These are phyloP conservation scores for Apiospora marii DNA, from an alignment of 2,329 filamentous ascomycete genomes.

Conservation along the genomic window DNA sequence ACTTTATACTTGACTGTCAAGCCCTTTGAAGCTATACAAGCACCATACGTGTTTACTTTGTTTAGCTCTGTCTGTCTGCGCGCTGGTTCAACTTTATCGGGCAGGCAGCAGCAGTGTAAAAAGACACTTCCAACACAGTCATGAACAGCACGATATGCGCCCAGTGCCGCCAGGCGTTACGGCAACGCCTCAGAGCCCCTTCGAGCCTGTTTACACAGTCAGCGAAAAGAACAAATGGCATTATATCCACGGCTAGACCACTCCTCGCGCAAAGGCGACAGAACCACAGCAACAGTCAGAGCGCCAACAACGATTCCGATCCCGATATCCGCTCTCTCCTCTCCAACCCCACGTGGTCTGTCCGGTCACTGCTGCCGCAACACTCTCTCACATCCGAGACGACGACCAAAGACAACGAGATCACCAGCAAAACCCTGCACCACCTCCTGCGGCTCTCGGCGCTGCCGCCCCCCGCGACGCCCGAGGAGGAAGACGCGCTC, in stretches of 20 bases:
- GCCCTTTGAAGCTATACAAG: background rate
- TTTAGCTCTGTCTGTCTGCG: background rate
- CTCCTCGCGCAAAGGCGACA: constrained; percentile 18
- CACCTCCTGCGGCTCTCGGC: constrained; percentile 91
- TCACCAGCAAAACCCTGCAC: constrained; percentile 74
- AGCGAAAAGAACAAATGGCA: background rate
- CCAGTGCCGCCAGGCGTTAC: constrained; percentile 36
- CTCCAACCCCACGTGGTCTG: constrained; percentile 82
- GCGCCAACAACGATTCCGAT: background rate
- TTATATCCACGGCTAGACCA: background rate
- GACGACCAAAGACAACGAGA: constrained; percentile 44
- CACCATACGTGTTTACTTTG: background rate
- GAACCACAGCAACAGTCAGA: constrained; percentile 19
- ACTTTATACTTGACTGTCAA: background rate
- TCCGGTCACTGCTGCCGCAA: constrained; percentile 73
- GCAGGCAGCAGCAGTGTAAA: background rate
- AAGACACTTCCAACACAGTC: background rate
- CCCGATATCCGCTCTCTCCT: constrained; percentile 57
- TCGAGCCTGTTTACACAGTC: background rate
- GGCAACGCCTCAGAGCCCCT: constrained; percentile 19
- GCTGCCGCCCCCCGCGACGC: constrained; percentile 73
- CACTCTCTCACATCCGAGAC: constrained; percentile 32
- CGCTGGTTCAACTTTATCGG: background rate
- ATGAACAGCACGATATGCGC: constrained; percentile 39
- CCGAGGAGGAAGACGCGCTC: constrained; percentile 73